phyloP scores from a whole-genome alignment of 139 green algal genomes.

The Deuterostichococcus epilithicus region DNA sequence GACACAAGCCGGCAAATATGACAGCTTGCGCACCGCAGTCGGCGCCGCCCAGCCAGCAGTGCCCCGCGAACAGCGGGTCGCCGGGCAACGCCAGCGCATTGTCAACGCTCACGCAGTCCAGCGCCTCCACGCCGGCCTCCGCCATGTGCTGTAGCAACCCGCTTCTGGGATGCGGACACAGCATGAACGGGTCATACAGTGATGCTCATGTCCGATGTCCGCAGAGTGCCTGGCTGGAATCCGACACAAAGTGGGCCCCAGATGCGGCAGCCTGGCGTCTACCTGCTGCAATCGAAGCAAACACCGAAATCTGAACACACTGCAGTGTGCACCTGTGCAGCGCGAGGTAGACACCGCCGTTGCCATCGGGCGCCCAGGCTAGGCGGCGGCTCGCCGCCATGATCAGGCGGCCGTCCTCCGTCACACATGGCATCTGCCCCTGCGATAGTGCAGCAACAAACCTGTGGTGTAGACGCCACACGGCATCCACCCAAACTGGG shows the following conservation, averaged over 20 bases:
- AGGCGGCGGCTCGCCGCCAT: slow-evolving; percentile 46
- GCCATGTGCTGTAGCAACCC: slow-evolving; percentile 65
- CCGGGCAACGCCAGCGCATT: slow-evolving; percentile 76
- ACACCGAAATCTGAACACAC: too few species aligned
- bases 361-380: slow-evolving; percentile 88
- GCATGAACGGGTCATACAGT: too few species aligned
- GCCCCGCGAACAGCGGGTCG: slow-evolving; percentile 81
- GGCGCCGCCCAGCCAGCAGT: slow-evolving; percentile 45
- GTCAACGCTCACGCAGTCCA: slow-evolving; percentile 89
- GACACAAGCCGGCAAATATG: not conserved
- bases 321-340: slow-evolving; percentile 40
- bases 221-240: too few species aligned
- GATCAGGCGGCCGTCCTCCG: slow-evolving; percentile 78
- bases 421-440: slow-evolving; percentile 83
- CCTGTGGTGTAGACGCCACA: not conserved
- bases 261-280: too few species aligned
- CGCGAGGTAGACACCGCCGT: slow-evolving; percentile 90
- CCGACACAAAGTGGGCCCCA: too few species aligned
- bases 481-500: too few species aligned
- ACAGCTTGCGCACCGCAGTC: slow-evolving; percentile 41
- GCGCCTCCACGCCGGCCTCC: slow-evolving; percentile 59
- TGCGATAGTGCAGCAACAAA: too few species aligned
- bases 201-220: too few species aligned
- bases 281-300: too few species aligned
- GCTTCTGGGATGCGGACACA: slow-evolving; percentile 26